Base-by-base conservation (phyloP, 805 yeast species). In the Candida palmyrensis region DNA sequence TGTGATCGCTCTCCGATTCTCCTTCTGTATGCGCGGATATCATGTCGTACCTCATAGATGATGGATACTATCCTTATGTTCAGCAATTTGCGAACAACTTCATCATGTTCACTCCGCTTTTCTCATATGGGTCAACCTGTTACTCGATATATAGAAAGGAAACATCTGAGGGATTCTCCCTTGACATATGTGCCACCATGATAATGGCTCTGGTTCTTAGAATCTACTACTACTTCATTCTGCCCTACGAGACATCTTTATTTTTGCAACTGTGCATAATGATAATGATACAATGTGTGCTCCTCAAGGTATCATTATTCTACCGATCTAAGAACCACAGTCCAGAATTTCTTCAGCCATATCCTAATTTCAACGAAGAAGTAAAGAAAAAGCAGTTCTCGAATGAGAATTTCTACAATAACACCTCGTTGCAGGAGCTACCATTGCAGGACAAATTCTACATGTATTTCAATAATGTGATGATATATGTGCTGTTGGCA, bases 181-280 rank as follows among this genome's bases (percentile, higher is more conserved):
- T 87, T n/a, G 97, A 89, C 57, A 84, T 89, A 8, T 89, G 96
- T 58, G 89, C 87, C 5, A 85, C 95, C 5, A 87, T 89, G 95
- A 53, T 88, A 40, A 67, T 86, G 42, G 80, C 95, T 1, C 73
- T 87, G 26, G 73, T 78, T 4, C 59, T 87, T 29, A 67, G 94
- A 43, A 79, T 88, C 18, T 75, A 77, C 36, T 88, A 85, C 61
- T 89, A 82, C 62, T 55, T 82, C 40, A 79, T 85, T 31, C 73
- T 79, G 29, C 95, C 95, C 0, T 88, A 80, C 51, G 96, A 88
- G 53, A 55, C 73, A n/a, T 75, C 94, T 2, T 57, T 88, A 26
- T 62, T 88, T 27, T 61, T 90, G 40, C 97, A 89, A 51, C 77
- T 92, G 23, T 47, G 82, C 26, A 75, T 85, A n/a, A 88, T 87